Evolutionary conservation across 2,329 filamentous ascomycete genomes (phyloP).

Genomic region (Penicillium polonicum): DNA sequence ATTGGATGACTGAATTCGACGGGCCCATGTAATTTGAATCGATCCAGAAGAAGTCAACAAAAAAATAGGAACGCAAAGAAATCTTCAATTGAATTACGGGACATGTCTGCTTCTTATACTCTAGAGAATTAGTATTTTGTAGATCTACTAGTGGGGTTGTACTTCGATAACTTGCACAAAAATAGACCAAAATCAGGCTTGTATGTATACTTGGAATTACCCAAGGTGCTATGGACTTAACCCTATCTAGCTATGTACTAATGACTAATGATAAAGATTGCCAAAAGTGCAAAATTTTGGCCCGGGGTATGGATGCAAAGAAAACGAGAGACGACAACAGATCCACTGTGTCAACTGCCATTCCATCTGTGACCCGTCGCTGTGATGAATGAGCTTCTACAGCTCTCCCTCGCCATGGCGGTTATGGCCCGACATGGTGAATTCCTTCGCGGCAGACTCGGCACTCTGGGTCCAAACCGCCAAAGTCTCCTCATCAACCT

Average conservation of each 20-base stretch:
- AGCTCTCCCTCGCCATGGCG: slow-evolving; percentile 27
- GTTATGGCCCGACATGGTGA: slow-evolving; percentile 11
- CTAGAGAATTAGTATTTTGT: background rate
- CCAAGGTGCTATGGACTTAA: background rate
- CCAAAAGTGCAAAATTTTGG: background rate
- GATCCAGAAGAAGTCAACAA: slow-evolving; percentile 29
- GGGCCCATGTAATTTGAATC: slow-evolving; percentile 34
- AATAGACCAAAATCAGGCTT: background rate
- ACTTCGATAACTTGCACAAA: background rate
- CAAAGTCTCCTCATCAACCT: slow-evolving; percentile 25
- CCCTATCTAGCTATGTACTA: slow-evolving; percentile 6
- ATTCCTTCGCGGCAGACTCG: slow-evolving; percentile 25
- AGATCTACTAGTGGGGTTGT: background rate
- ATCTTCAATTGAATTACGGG: slow-evolving; percentile 17
- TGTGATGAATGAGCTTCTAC: slow-evolving; percentile 9
- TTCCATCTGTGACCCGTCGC: background rate
- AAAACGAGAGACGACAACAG: background rate
- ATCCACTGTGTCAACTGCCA: background rate
- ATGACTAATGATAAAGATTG: background rate
- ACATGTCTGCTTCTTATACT: slow-evolving; percentile 6
- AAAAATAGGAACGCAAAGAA: slow-evolving; percentile 21
- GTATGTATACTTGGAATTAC: background rate
- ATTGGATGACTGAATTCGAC: slow-evolving; percentile 28
- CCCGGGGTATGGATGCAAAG: background rate
- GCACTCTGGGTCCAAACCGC: slow-evolving; percentile 25